Conservation (phyloP, 2,329 filamentous ascomycete genomes). For the Sarocladiaceae sp. region DNA sequence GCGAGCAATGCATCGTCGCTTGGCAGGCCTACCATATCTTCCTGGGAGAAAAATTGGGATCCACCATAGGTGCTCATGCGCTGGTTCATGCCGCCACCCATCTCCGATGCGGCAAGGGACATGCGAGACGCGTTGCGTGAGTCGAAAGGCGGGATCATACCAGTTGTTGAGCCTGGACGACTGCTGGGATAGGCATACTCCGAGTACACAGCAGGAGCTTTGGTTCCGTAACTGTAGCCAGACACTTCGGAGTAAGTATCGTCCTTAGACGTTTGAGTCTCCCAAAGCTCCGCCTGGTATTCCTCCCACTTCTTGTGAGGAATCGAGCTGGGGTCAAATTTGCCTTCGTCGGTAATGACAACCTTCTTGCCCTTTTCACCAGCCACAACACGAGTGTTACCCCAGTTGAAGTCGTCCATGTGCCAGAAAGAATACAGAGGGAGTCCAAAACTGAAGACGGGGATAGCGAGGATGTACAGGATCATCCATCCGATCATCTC, state of each 20-base stretch:
- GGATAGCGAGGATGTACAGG: slow-evolving; percentile 86
- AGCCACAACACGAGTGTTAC: slow-evolving; percentile 95
- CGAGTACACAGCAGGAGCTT: slow-evolving; percentile 60
- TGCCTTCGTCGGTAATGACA: slow-evolving; percentile 93
- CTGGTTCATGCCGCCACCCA: slow-evolving; percentile 38
- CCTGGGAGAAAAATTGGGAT: slow-evolving; percentile 55
- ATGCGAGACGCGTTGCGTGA: slow-evolving; percentile 57
- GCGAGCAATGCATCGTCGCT: slow-evolving; percentile 85
- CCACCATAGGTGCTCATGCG: slow-evolving; percentile 59
- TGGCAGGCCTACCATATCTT: slow-evolving; percentile 72
- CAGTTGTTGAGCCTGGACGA: slow-evolving; percentile 52
- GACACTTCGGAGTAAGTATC: slow-evolving; percentile 84
- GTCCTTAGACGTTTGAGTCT: slow-evolving; percentile 78
- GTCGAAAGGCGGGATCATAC: slow-evolving; percentile 41
- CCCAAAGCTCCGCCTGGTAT: slow-evolving; percentile 97
- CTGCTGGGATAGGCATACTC: slow-evolving; percentile 67
- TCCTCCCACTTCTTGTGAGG: slow-evolving; percentile 99
- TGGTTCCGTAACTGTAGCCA: slow-evolving; percentile 92
- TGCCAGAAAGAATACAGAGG: slow-evolving; percentile 97
- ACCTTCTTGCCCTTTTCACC: slow-evolving; percentile 91
- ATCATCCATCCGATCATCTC: slow-evolving; percentile 99
- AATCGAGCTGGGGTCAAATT: slow-evolving; percentile 89
- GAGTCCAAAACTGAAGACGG: slow-evolving; percentile 84
- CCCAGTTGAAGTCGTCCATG: slow-evolving; percentile 99
- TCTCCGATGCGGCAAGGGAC: slow-evolving; percentile 75